A percentile compares a stretch with the other conserved stretches of the same genome.
phyloP scores from a whole-genome alignment of 2,329 filamentous ascomycete genomes.

The Alternaria sp. region DNA sequence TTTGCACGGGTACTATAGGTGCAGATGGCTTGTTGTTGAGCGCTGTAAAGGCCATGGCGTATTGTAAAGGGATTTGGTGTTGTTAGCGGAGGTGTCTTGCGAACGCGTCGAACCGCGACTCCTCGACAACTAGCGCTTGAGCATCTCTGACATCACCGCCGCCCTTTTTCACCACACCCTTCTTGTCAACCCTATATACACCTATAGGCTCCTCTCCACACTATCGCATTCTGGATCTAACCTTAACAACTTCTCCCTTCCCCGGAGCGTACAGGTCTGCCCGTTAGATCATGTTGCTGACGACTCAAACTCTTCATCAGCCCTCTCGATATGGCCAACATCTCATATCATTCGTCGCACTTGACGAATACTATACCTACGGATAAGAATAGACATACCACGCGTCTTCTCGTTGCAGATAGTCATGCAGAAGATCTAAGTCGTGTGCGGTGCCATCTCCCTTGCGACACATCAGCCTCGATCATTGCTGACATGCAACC shows the following conservation, averaged over 20 bases:
- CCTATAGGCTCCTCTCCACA: background rate
- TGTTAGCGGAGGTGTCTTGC: constrained; percentile 11
- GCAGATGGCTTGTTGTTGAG: constrained; percentile 29
- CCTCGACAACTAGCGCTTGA: constrained; percentile 20
- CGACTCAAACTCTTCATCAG: background rate
- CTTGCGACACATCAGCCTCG: background rate
- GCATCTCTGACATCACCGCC: constrained; percentile 21
- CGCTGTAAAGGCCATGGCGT: constrained; percentile 36
- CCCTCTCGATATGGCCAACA: background rate
- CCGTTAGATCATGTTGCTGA: too few species aligned
- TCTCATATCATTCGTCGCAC: background rate
- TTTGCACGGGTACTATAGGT: constrained; percentile 17
- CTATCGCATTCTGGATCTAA: background rate
- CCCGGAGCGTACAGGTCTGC: background rate
- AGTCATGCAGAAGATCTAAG: background rate
- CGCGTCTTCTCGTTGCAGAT: background rate
- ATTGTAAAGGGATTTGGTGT: constrained; percentile 16
- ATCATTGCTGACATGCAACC: background rate
- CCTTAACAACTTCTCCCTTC: too few species aligned
- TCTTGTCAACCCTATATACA: background rate
- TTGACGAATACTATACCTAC: background rate
- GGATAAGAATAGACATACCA: background rate
- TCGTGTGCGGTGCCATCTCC: background rate
- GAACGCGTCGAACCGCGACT: constrained; percentile 28
- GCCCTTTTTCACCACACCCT: background rate